A percentile compares a stretch with the other conserved stretches of the same genome.
These are phyloP conservation scores for Rhizopus delemar DNA, from an alignment of 371 early-diverging fungal species.

Conservation along the genomic window DNA sequence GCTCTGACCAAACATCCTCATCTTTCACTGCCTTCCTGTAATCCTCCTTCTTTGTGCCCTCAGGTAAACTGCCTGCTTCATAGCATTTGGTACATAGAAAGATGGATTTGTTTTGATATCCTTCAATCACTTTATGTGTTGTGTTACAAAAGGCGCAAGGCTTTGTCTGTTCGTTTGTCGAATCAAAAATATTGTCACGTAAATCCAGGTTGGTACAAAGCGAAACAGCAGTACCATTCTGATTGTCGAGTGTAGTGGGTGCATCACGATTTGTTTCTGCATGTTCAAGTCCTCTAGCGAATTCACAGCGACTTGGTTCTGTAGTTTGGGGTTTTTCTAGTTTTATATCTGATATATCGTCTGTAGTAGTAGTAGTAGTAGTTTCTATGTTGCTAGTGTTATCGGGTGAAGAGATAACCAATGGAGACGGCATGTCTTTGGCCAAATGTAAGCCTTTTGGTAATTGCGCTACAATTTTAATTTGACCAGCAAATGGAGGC, in stretches of 20 bases:
- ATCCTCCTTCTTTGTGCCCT: conserved; percentile 18
- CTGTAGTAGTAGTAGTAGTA: neutral
- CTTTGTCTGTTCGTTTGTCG: conserved; percentile 1
- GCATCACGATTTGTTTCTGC: no score
- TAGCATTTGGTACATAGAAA: conserved; percentile 19
- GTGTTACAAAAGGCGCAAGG: conserved; percentile 8
- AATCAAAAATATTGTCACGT: conserved; percentile 20
- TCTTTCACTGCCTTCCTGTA: neutral
- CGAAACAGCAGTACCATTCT: no score
- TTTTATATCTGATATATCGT: no score
- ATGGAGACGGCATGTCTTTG: no score
- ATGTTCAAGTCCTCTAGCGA: no score
- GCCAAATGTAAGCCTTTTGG: conserved; percentile 12
- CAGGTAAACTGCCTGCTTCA: conserved; percentile 5
- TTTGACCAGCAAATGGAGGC: conserved; percentile 91
- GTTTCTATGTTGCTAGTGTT: neutral
- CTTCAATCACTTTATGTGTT: neutral
- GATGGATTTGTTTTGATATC: conserved; percentile 4
- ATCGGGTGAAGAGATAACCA: no score
- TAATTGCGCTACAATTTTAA: conserved; percentile 50
- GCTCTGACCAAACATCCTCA: conserved; percentile 38
- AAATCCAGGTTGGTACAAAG: conserved; percentile 22
- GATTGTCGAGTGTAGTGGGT: no score
- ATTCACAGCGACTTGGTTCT: no score
- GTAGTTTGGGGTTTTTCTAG: no score